These are phyloP conservation scores for Candida fluviatilis DNA, from an alignment of 805 yeast species.

Conservation along the genomic window DNA sequence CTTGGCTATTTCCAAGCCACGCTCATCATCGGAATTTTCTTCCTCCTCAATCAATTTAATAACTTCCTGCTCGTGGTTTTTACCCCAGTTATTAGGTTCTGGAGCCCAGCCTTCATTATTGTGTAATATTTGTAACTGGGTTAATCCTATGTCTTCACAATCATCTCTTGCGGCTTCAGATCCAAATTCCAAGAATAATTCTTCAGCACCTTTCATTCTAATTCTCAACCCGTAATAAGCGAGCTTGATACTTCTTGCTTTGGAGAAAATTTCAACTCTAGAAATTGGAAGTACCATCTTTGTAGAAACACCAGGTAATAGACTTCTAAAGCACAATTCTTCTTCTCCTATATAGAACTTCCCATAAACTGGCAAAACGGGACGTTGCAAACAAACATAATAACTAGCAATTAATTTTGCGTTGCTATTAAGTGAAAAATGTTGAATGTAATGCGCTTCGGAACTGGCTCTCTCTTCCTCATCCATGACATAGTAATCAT, in stretches of 20 bases:
- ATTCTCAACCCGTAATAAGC: conserved; percentile 67
- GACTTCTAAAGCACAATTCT: conserved; percentile 74
- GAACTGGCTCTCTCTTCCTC: conserved; percentile 42
- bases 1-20: conserved; percentile 4
- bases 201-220: conserved; percentile 71
- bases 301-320: conserved; percentile 73
- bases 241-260: conserved; percentile 65
- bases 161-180: conserved; percentile 64
- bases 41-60: conserved; percentile 7
- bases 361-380: conserved; percentile 75
- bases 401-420: conserved; percentile 63
- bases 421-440: conserved; percentile 57
- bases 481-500: conserved; percentile 45
- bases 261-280: conserved; percentile 67
- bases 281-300: conserved; percentile 76
- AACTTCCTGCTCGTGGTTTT: conserved; percentile 10
- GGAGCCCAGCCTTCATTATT: conserved; percentile 19
- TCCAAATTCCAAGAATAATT: conserved; percentile 74
- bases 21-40: neutral
- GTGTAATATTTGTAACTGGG: conserved; percentile 43
- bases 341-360: conserved; percentile 68
- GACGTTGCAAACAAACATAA: conserved; percentile 61
- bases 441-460: conserved; percentile 54
- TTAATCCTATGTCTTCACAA: conserved; percentile 52
- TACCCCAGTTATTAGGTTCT: conserved; percentile 22